Evolutionary conservation across 495 filamentous ascomycete species (phyloP).

Genomic region (Penicillium odoratum): DNA sequence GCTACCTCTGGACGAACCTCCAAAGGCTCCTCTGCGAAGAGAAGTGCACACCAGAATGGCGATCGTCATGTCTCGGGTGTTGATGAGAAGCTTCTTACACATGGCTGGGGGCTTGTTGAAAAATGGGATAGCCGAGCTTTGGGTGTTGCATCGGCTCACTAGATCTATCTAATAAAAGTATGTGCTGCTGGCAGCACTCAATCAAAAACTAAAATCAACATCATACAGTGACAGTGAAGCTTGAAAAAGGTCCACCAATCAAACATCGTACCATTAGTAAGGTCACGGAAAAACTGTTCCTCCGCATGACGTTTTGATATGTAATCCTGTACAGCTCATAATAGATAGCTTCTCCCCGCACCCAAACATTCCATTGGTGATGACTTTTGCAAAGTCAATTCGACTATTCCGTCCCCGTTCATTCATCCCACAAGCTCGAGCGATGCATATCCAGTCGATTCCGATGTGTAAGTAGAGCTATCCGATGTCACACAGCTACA

Average conservation of each 20-base stretch:
- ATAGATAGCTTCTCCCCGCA: conserved; percentile 16
- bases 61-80: neutral
- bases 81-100: conserved; percentile 26
- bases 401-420: conserved; percentile 15
- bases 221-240: neutral
- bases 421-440: conserved; percentile 24
- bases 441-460: conserved; percentile 96
- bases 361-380: conserved; percentile 18
- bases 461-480: conserved; percentile 82
- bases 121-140: conserved; percentile 40
- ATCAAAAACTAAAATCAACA: neutral
- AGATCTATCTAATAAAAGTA: conserved; percentile 11
- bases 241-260: conserved; percentile 12
- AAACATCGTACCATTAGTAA: conserved; percentile 17
- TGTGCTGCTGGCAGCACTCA: conserved; percentile 23
- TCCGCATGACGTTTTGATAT: conserved; percentile 27
- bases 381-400: conserved; percentile 31
- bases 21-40: neutral
- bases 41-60: neutral
- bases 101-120: conserved; percentile 35
- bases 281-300: conserved; percentile 14
- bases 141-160: conserved; percentile 26
- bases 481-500: neutral
- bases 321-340: conserved; percentile 15
- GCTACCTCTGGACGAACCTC: neutral